phyloP scores from a whole-genome alignment of 1,284 basidiomycete species.

The Marasmius tenuissimus region DNA sequence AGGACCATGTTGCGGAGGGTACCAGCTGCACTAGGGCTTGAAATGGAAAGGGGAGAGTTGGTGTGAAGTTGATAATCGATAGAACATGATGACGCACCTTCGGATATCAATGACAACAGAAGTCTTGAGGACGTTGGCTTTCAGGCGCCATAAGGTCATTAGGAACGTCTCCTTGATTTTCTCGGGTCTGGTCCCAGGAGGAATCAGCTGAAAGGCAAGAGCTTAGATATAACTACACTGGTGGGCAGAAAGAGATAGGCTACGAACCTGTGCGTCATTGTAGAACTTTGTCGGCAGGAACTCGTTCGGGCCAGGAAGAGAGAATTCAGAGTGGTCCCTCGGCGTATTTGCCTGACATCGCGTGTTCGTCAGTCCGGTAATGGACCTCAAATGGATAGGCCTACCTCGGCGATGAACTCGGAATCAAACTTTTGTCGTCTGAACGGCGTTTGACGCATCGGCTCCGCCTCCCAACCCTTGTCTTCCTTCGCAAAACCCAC shows the following conservation, averaged over 20 bases:
- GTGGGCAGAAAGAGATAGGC: constrained; percentile 39
- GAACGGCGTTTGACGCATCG: constrained; percentile 59
- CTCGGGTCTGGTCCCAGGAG: constrained; percentile 21
- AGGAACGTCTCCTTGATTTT: background rate
- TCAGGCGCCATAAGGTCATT: background rate
- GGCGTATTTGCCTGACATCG: constrained; percentile 19
- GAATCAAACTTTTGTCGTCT: constrained; percentile 38
- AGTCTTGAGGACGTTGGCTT: constrained; percentile 1
- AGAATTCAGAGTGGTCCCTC: constrained; percentile 3
- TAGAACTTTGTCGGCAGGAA: constrained; percentile 57
- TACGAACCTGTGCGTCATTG: constrained; percentile 48
- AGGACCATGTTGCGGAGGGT: background rate
- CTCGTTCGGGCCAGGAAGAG: constrained; percentile 49
- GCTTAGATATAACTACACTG: constrained; percentile 24
- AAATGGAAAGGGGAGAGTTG: background rate
- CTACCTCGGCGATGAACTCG: constrained; percentile 42
- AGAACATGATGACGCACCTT: background rate
- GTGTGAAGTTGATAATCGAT: no score
- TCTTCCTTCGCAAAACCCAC: constrained; percentile 34
- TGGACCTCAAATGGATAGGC: background rate
- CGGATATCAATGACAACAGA: background rate
- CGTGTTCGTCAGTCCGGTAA: constrained; percentile 21
- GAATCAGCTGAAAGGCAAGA: constrained; percentile 26
- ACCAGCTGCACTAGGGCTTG: background rate
- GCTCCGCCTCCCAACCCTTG: constrained; percentile 41